phyloP scores from a whole-genome alignment of 495 filamentous ascomycete genomes.

The Hypoxylon subgilvum region DNA sequence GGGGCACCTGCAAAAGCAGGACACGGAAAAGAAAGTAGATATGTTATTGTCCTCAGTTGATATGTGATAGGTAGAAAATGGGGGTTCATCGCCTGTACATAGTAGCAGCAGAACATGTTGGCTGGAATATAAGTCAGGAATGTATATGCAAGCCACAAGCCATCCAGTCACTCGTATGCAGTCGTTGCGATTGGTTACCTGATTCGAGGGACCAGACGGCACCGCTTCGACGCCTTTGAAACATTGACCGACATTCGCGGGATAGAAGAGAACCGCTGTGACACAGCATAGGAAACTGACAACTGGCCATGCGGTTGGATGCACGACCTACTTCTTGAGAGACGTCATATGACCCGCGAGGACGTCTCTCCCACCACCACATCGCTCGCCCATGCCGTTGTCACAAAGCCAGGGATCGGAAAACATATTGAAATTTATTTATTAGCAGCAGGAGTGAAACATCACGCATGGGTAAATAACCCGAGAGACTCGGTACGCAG shows the following conservation, averaged over 20 bases:
- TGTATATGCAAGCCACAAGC: constrained; percentile 29
- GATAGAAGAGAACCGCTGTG: constrained; percentile 3
- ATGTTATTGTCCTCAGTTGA: too few species aligned
- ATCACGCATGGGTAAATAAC: too few species aligned
- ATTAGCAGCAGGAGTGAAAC: too few species aligned
- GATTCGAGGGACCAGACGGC: background rate
- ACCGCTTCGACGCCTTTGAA: constrained; percentile 1
- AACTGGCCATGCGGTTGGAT: constrained; percentile 24
- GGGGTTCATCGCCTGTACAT: too few species aligned
- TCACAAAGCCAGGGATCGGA: constrained; percentile 7
- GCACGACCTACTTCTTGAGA: constrained; percentile 15
- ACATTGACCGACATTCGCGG: constrained; percentile 33
- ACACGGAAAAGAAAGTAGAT: too few species aligned
- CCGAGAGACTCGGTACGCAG: too few species aligned
- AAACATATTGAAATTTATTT: background rate
- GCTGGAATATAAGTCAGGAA: constrained; percentile 5
- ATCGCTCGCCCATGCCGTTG: background rate
- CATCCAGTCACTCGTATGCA: constrained; percentile 1
- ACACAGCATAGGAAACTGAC: constrained; percentile 34
- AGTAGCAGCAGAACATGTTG: too few species aligned
- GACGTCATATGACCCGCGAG: constrained; percentile 24
- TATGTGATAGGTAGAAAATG: constrained; percentile 12
- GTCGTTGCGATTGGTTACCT: constrained; percentile 6
- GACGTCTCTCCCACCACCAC: constrained; percentile 1
- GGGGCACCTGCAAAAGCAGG: too few species aligned